Evolutionary conservation across 2,329 filamentous ascomycete genomes (phyloP).

Genomic region (Aspergillus viridinutans): DNA sequence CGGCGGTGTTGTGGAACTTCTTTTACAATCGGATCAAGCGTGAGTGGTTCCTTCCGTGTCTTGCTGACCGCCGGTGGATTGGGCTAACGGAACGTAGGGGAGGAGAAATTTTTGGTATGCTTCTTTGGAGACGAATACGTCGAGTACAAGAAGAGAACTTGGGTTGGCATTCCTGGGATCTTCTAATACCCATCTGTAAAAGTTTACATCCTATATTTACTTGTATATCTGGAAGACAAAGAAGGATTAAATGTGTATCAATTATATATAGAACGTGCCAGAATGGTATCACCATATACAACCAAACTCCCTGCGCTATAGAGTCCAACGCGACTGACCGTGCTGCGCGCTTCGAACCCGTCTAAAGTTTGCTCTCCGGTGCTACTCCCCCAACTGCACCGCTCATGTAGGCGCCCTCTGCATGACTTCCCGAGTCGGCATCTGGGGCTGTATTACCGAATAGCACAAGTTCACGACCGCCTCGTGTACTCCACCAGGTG

Average conservation of each 20-base stretch:
- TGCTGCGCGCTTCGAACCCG: neutral
- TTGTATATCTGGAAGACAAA: neutral
- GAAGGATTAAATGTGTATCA: neutral
- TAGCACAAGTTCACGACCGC: constrained; percentile 55
- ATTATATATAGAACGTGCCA: neutral
- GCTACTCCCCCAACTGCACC: constrained; percentile 45
- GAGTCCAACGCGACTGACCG: neutral
- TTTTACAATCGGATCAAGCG: constrained; percentile 68
- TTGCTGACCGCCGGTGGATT: neutral
- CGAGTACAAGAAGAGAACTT: constrained; percentile 65
- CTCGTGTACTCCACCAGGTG: constrained; percentile 75
- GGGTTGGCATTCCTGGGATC: constrained; percentile 78
- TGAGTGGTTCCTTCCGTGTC: constrained; percentile 37
- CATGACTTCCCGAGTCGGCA: constrained; percentile 18
- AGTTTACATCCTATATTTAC: neutral
- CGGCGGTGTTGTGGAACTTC: constrained; percentile 76
- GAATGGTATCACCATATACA: constrained; percentile 11
- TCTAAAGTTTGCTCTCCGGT: constrained; percentile 48
- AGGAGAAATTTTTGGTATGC: constrained; percentile 70
- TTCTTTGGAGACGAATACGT: constrained; percentile 86
- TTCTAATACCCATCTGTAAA: constrained; percentile 18
- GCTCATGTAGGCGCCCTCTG: constrained; percentile 49
- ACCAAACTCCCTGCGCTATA: constrained; percentile 10
- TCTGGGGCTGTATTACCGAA: constrained; percentile 35
- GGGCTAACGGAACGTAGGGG: constrained; percentile 46